Conservation (phyloP, 2,329 filamentous ascomycete species). For the Trichoderma polysporum region DNA sequence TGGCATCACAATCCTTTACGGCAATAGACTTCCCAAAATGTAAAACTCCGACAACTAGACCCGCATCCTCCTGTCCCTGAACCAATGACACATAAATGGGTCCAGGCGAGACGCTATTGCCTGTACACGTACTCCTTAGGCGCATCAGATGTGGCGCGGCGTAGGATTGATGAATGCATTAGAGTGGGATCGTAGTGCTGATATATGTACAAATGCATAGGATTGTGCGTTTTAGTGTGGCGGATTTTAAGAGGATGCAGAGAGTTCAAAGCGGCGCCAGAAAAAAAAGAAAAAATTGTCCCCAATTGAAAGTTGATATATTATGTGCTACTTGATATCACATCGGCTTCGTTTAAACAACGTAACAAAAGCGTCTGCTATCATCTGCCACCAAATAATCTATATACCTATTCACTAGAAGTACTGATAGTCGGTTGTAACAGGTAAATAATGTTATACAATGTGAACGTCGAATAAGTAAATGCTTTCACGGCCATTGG, state of each 20-base stretch:
- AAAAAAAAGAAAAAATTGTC: too few species aligned
- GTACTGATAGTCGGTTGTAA: too few species aligned
- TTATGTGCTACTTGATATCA: too few species aligned
- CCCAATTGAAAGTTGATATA: background rate
- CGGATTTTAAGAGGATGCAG: background rate
- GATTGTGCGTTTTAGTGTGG: background rate
- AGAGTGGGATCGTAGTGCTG: background rate
- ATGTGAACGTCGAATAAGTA: too few species aligned
- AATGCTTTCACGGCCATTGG: background rate
- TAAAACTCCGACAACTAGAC: background rate
- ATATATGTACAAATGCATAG: background rate
- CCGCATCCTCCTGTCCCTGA: background rate
- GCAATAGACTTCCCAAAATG: background rate
- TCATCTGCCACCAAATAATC: too few species aligned
- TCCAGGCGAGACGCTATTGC: background rate
- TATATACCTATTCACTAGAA: too few species aligned
- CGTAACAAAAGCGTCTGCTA: too few species aligned
- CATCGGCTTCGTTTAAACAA: too few species aligned
- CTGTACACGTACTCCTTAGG: too few species aligned
- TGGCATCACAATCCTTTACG: background rate
- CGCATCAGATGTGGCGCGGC: too few species aligned
- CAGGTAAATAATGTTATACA: too few species aligned
- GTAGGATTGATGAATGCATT: background rate
- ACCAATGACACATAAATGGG: background rate
- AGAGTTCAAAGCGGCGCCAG: background rate